These are phyloP conservation scores for Hsuehochloa calcarea DNA, from an alignment of 176 grass and related monocot genomes.

Conservation along the genomic window DNA sequence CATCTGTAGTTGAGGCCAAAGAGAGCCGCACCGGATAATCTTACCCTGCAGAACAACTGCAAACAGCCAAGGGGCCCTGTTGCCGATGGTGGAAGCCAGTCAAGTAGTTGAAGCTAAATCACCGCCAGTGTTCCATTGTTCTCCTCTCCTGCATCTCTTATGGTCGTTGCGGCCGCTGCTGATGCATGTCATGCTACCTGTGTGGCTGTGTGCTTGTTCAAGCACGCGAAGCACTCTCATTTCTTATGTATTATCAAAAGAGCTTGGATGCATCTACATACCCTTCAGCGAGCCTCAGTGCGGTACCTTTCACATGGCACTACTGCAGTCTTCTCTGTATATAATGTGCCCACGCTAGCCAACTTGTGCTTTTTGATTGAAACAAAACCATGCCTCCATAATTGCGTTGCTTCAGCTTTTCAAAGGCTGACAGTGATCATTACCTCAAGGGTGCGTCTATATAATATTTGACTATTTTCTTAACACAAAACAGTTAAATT, in stretches of 20 bases:
- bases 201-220: neutral
- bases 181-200: neutral
- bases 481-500: no score
- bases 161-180: neutral
- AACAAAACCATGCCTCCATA: neutral
- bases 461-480: no score
- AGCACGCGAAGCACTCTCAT: neutral
- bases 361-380: neutral
- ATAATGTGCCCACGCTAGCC: neutral
- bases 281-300: neutral
- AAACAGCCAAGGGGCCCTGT: constrained; percentile 55
- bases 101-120: constrained; percentile 19
- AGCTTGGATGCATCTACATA: neutral
- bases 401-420: neutral
- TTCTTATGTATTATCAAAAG: neutral
- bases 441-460: no score
- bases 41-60: constrained; percentile 43
- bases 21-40: constrained; percentile 66
- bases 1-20: constrained; percentile 66
- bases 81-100: constrained; percentile 34
- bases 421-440: constrained; percentile 10
- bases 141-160: neutral
- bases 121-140: neutral
- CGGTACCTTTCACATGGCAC: constrained; percentile 25
- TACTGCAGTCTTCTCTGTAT: neutral